Percentiles rank a stretch among this genome's conserved stretches.
phyloP scores from a whole-genome alignment of 2,329 filamentous ascomycete genomes.

The Aureobasidium sp. region DNA sequence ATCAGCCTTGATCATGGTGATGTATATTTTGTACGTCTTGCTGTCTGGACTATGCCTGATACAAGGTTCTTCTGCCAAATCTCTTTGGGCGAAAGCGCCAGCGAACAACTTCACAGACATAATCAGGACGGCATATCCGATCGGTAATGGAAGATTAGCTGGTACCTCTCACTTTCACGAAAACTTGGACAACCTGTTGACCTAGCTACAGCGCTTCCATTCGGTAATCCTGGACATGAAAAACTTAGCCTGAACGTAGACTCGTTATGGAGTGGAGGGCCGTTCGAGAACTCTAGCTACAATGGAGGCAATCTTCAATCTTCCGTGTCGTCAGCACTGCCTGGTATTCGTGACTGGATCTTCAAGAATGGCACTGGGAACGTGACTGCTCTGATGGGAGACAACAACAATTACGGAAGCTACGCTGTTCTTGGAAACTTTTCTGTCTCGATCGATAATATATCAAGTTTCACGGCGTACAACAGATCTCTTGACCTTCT shows the following conservation, averaged over 20 bases:
- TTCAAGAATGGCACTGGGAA: conserved; percentile 44
- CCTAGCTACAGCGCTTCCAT: conserved; percentile 30
- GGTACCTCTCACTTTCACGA: conserved; percentile 21
- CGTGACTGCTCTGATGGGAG: conserved; percentile 32
- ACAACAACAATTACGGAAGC: conserved; percentile 35
- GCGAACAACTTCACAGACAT: conserved; percentile 10
- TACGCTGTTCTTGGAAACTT: conserved; percentile 42
- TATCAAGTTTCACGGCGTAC: conserved; percentile 27
- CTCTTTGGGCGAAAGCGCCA: conserved; percentile 11
- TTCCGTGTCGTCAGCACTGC: conserved; percentile 20
- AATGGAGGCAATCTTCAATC: conserved; percentile 38
- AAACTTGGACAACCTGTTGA: not conserved
- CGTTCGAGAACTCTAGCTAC: conserved; percentile 38
- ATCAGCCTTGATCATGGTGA: not conserved
- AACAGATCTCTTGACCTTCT: conserved; percentile 36
- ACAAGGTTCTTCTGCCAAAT: not conserved
- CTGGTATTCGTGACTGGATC: conserved; percentile 38
- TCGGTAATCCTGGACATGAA: conserved; percentile 36
- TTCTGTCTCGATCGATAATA: conserved; percentile 30
- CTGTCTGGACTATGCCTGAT: not conserved
- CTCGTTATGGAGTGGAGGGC: conserved; percentile 43
- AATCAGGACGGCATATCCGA: conserved; percentile 27
- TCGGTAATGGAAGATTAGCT: conserved; percentile 43
- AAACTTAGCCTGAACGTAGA: conserved; percentile 41
- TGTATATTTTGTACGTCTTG: not conserved